Evolutionary conservation across 2,329 filamentous ascomycete species (phyloP), one percentile per base, ranked within the genome.

Genomic region (Aulographum hederae): DNA sequence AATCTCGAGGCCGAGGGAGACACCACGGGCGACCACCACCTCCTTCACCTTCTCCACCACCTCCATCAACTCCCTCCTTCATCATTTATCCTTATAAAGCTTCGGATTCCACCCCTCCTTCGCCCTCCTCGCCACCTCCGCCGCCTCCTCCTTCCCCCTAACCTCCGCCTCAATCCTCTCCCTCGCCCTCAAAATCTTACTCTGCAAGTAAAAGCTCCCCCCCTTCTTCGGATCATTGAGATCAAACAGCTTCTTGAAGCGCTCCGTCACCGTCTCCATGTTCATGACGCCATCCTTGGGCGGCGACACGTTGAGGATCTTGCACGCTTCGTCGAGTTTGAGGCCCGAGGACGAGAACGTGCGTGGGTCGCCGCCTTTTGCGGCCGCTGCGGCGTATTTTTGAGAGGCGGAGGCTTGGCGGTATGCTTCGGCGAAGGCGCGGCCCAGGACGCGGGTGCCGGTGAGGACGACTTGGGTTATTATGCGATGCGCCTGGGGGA

Each of bases 191-290:
- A 95, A 58, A 34, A 98, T 73, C 61, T 98, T 98, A 65, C 86
- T 95, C 59, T 98, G 89, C 30, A 98, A 65, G 56, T 98, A 98
- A 58, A 98, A 98, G 47, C 84, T 94, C 32, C 89, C 89, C 21
- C 89, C 89, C 50, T 93, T 93, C 56, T 91, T 67, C 8, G 89
- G 86, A 41, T 98, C 80, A 59, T 98, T 98, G 44, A 71, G 62
- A 56, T 98, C 89, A 52, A 94, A 98, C 30, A 98, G 61, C 41
- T 77, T 73, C 69, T 95, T 95, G 66, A 95, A 98, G 33, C 84
- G 69, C 43, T 78, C 73, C 57, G 78, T 75, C 34, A 93, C 73
- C 41, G 77, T 67, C 45, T 85, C 79, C 51, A 85, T 61, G 50
- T 85, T 78, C 37, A 76, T 67, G 50, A 82, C 67, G 28, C 80